Conservation (phyloP, 805 yeast species). For the Brettanomyces custersianus region DNA sequence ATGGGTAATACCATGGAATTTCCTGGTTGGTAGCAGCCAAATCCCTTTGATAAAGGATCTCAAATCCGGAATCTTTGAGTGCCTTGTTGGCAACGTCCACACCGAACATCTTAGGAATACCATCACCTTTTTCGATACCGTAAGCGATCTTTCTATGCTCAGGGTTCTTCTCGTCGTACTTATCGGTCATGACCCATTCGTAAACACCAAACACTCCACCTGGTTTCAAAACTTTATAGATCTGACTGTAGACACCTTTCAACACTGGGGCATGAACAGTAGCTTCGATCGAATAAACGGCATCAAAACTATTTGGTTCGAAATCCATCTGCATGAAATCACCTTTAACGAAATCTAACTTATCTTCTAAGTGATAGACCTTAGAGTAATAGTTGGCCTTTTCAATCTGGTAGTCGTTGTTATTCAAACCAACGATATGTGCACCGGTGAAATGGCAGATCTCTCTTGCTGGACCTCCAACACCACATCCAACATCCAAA, state of each 20-base stretch:
- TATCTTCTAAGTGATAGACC: constrained; percentile 53
- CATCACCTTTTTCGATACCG: constrained; percentile 97
- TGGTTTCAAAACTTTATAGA: constrained; percentile 91
- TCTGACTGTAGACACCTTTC: constrained; percentile 93
- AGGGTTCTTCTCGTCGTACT: constrained; percentile 75
- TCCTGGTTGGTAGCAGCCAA: constrained; percentile 75
- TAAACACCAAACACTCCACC: constrained; percentile 97
- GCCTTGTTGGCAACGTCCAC: constrained; percentile 84
- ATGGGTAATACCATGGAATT: constrained; percentile 96
- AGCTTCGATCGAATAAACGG: constrained; percentile 97
- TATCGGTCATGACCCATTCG: constrained; percentile 99
- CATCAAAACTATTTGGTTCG: constrained; percentile 82
- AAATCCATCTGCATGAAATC: constrained; percentile 99
- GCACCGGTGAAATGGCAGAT: constrained; percentile 86
- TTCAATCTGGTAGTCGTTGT: constrained; percentile 94
- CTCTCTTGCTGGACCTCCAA: constrained; percentile 98
- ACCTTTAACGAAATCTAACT: constrained; percentile 85
- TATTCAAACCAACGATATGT: constrained; percentile 82
- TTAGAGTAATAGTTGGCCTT: constrained; percentile 80
- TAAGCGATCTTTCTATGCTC: constrained; percentile 92
- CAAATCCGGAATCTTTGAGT: constrained; percentile 78
- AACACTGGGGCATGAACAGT: constrained; percentile 96
- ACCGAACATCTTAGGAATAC: constrained; percentile 94
- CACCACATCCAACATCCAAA: constrained; percentile 98
- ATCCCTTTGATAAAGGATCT: constrained; percentile 65